These are phyloP conservation scores for Raphanus raphanistrum DNA, from an alignment of 345 rosid genomes.

Conservation along the genomic window DNA sequence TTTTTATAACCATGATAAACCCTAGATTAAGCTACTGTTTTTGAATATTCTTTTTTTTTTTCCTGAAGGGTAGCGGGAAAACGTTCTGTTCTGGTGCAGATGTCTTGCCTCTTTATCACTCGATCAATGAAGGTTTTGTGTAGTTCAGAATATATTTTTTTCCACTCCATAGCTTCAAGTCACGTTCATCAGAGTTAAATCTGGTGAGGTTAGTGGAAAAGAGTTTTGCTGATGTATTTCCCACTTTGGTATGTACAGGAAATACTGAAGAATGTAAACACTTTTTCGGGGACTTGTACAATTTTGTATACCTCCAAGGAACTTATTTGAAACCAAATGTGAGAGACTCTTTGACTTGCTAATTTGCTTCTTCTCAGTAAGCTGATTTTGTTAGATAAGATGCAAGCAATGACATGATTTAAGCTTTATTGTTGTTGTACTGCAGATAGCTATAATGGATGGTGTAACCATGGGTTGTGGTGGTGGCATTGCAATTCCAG, in stretches of 20 bases:
- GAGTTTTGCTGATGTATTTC: conserved; percentile 26
- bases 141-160: not conserved
- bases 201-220: conserved; percentile 13
- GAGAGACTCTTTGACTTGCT: conserved; percentile 43
- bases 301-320: conserved; percentile 85
- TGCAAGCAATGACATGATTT: not conserved
- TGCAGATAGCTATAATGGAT: conserved; percentile 81
- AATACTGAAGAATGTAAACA: conserved; percentile 64
- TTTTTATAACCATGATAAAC: not conserved
- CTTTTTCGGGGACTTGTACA: conserved; percentile 62
- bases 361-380: not conserved
- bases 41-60: conserved; percentile 12
- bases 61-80: conserved; percentile 76
- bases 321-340: conserved; percentile 88
- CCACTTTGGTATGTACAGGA: conserved; percentile 50
- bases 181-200: conserved; percentile 9
- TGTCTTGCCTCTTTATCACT: conserved; percentile 57
- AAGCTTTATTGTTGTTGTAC: not conserved
- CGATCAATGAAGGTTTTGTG: conserved; percentile 50
- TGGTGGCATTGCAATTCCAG: conserved; percentile 70
- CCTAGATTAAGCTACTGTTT: conserved; percentile 38
- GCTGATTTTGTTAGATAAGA: conserved; percentile 1
- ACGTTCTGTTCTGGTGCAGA: conserved; percentile 89
- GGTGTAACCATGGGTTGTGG: conserved; percentile 80
- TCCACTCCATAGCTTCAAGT: conserved; percentile 5